phyloP scores from a whole-genome alignment of 345 rosid genomes.

The Ricinus communis region DNA sequence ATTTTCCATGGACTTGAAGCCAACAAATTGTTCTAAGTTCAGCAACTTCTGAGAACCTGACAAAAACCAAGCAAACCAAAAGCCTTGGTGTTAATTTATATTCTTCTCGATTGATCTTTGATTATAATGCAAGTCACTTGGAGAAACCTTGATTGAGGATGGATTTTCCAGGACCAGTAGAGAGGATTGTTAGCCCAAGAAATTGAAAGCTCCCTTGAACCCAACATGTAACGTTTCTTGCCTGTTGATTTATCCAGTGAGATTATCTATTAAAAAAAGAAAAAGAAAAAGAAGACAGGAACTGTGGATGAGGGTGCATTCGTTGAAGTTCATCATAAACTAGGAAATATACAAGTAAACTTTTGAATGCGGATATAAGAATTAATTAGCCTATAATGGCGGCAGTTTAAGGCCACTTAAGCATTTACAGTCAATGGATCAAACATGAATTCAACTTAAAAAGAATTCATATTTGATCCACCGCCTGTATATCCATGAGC shows the following conservation, averaged over 20 bases:
- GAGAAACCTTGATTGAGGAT: constrained; percentile 30
- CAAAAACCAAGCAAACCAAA: background rate
- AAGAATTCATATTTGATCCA: constrained; percentile 45
- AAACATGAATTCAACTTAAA: constrained; percentile 29
- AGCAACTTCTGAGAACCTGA: constrained; percentile 42
- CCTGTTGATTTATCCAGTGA: constrained; percentile 32
- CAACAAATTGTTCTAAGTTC: constrained; percentile 48
- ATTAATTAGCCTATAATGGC: background rate
- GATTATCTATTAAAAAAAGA: constrained; percentile 16
- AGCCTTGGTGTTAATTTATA: no score
- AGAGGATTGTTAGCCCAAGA: constrained; percentile 40
- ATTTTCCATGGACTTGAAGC: constrained; percentile 42
- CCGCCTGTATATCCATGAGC: constrained; percentile 35
- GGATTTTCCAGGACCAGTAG: constrained; percentile 41
- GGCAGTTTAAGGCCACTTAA: constrained; percentile 6
- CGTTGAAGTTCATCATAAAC: no score
- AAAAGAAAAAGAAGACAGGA: no score
- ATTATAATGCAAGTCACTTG: no score
- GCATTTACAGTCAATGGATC: constrained; percentile 29
- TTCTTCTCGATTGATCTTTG: background rate
- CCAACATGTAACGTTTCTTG: constrained; percentile 23
- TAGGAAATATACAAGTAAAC: no score
- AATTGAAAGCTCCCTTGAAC: constrained; percentile 40
- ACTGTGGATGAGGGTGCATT: no score
- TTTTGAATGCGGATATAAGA: no score